Percentiles rank a stretch among this genome's conserved stretches.
These are phyloP conservation scores for Microbotryum intermedium DNA, from an alignment of 1,284 basidiomycete genomes.

Conservation along the genomic window DNA sequence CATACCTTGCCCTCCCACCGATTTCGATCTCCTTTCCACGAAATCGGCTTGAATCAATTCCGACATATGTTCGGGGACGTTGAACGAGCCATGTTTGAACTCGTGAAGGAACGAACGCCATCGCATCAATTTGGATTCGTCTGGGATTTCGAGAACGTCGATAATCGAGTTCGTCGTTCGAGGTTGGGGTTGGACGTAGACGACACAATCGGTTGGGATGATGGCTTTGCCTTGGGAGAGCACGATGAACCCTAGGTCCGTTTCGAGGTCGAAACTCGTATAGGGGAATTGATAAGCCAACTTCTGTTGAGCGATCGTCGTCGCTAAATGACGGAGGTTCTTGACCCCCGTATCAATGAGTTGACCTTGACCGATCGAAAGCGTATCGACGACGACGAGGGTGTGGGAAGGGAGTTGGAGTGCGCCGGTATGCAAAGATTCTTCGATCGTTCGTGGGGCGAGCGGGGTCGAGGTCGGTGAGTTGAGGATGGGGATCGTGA, in stretches of 20 bases:
- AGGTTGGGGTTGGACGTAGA: slow-evolving; percentile 30
- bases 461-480: slow-evolving; percentile 33
- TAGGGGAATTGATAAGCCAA: slow-evolving; percentile 74
- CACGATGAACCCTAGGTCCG: slow-evolving; percentile 59
- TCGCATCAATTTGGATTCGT: slow-evolving; percentile 9
- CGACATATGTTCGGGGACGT: slow-evolving; percentile 26
- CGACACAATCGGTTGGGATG: slow-evolving; percentile 33
- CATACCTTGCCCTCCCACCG: slow-evolving; percentile 23
- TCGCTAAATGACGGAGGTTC: slow-evolving; percentile 62
- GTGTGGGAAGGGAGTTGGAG: slow-evolving; percentile 63
- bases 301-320: slow-evolving; percentile 58
- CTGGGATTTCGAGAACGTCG: background rate
- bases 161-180: too few relatives aligned
- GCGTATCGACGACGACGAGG: slow-evolving; percentile 51
- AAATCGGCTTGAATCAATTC: slow-evolving; percentile 59
- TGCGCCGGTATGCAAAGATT: slow-evolving; percentile 63
- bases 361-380: slow-evolving; percentile 28
- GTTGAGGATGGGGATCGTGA: slow-evolving; percentile 48
- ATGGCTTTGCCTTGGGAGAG: slow-evolving; percentile 53
- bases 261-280: slow-evolving; percentile 62
- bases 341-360: slow-evolving; percentile 48
- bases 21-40: slow-evolving; percentile 50
- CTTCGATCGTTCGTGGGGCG: slow-evolving; percentile 56
- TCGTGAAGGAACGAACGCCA: slow-evolving; percentile 27
- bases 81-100: slow-evolving; percentile 13